Evolutionary conservation across 768 basidiomycete genomes (phyloP).

Genomic region (Roridomyces roridus): DNA sequence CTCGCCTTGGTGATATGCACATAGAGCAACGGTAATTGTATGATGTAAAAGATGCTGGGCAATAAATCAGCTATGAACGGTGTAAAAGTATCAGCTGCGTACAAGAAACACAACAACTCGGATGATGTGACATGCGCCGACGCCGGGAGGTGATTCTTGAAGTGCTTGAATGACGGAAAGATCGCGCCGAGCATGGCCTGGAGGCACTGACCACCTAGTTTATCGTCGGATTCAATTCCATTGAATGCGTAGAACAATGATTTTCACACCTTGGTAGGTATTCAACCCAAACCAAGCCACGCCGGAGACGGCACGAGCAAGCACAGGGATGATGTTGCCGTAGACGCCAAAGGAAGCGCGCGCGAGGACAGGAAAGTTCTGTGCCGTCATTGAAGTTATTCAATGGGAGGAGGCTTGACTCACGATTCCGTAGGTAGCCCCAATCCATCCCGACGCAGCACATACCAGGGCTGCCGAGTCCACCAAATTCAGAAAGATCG

Average conservation of each 20-base stretch:
- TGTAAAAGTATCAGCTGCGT: neutral
- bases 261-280: conserved; percentile 24
- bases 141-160: conserved; percentile 55
- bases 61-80: too few relatives aligned
- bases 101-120: conserved; percentile 33
- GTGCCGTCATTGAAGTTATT: too few relatives aligned
- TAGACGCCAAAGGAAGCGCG: conserved; percentile 23
- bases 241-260: too few relatives aligned
- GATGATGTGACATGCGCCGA: conserved; percentile 54
- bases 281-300: conserved; percentile 27
- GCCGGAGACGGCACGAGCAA: conserved; percentile 24
- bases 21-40: conserved; percentile 24
- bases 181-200: conserved; percentile 27
- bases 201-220: conserved; percentile 26
- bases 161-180: conserved; percentile 29
- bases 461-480: conserved; percentile 25
- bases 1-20: conserved; percentile 23
- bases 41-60: too few relatives aligned
- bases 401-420: neutral
- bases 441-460: conserved; percentile 23
- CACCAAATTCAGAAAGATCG: too few relatives aligned
- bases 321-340: conserved; percentile 22
- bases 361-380: conserved; percentile 27
- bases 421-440: conserved; percentile 25
- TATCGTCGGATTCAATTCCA: neutral